phyloP scores from a whole-genome alignment of 768 basidiomycete genomes.

The Chlorophyllum brunneum region DNA sequence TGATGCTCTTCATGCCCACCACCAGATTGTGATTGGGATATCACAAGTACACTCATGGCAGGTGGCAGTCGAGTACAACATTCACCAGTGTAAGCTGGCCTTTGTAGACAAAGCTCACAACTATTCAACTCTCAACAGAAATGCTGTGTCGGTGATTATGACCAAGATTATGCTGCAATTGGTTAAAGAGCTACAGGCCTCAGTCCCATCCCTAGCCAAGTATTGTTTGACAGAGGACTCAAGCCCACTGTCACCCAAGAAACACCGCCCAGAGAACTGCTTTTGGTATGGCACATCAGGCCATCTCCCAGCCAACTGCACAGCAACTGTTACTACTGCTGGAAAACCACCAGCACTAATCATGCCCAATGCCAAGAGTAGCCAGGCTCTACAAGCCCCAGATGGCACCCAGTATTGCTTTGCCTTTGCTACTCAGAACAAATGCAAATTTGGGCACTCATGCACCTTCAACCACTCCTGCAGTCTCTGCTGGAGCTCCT shows the following conservation, averaged over 20 bases:
- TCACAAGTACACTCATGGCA: constrained; percentile 12
- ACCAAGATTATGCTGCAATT: neutral
- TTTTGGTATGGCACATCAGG: constrained; percentile 25
- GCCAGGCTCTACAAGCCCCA: constrained; percentile 19
- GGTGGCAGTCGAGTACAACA: constrained; percentile 19
- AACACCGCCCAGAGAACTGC: constrained; percentile 14
- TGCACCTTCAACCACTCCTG: constrained; percentile 26
- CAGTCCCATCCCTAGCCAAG: neutral
- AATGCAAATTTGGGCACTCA: constrained; percentile 15
- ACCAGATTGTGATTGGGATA: constrained; percentile 10
- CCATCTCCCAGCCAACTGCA: constrained; percentile 22
- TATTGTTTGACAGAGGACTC: neutral
- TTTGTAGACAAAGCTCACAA: constrained; percentile 15
- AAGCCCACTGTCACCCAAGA: neutral
- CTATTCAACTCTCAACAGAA: constrained; percentile 13
- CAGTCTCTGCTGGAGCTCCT: constrained; percentile 22
- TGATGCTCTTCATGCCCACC: constrained; percentile 13
- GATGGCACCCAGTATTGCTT: constrained; percentile 25
- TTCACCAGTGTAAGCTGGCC: constrained; percentile 18
- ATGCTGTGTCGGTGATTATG: constrained; percentile 8
- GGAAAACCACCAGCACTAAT: constrained; percentile 19
- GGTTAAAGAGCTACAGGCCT: neutral
- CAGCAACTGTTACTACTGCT: constrained; percentile 17
- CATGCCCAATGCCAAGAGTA: constrained; percentile 8
- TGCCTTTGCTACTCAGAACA: constrained; percentile 17